Percentiles rank a stretch among this genome's conserved stretches.
Conservation (phyloP, 768 basidiomycete species). For the Boletus bicolor region DNA sequence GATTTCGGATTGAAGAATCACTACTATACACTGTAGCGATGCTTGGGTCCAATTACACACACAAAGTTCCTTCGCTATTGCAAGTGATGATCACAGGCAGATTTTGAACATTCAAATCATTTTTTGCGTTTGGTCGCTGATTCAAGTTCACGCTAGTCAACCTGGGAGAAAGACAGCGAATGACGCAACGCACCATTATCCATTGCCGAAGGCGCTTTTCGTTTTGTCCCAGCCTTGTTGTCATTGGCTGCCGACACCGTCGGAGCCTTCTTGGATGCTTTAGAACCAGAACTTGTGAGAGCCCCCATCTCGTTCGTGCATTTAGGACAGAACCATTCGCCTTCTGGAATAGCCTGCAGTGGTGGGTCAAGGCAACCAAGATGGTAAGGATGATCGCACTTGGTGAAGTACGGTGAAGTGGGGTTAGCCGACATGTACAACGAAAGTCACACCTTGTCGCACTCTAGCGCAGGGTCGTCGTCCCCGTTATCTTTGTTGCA, state of each 20-base stretch:
- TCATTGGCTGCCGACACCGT: conserved; percentile 6
- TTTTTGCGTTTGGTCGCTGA: conserved; percentile 41
- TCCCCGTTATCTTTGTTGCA: conserved; percentile 72
- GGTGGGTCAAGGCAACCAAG: conserved; percentile 79
- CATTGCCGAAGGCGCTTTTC: conserved; percentile 43
- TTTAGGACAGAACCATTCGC: conserved; percentile 88
- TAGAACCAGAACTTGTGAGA: conserved; percentile 23
- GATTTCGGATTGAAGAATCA: conserved; percentile 4
- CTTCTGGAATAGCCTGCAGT: conserved; percentile 72
- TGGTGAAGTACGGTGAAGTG: conserved; percentile 4
- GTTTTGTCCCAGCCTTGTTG: conserved; percentile 36
- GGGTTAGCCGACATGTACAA: neutral
- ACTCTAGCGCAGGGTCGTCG: conserved; percentile 75
- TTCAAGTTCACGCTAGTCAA: neutral
- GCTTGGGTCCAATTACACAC: conserved; percentile 3
- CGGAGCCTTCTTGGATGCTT: conserved; percentile 19
- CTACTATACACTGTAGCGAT: conserved; percentile 13
- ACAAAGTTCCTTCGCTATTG: neutral
- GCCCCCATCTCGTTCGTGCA: conserved; percentile 62
- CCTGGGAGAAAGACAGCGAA: neutral
- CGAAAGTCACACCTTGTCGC: conserved; percentile 68
- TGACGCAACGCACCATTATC: conserved; percentile 34
- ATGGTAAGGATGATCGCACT: conserved; percentile 93
- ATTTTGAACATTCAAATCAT: conserved; percentile 12
- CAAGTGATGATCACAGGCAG: neutral